Evolutionary conservation across 352 stramenopile species (phyloP), one percentile per base, ranked within the genome.

Genomic region (Pythium monospermum): DNA sequence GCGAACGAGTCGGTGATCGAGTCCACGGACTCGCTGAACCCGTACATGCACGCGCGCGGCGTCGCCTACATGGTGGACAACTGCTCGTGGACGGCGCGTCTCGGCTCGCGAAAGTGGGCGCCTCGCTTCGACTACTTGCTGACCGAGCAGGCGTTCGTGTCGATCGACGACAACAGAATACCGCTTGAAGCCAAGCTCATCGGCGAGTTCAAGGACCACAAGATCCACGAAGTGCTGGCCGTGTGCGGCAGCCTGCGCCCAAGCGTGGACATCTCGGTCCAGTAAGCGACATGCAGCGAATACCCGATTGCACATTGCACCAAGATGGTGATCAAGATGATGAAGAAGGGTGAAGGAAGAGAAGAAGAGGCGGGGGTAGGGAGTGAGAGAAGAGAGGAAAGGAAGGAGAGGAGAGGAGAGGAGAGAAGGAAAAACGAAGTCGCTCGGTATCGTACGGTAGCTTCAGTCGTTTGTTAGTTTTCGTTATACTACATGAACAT

Each of bases 51-150:
- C 81, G 97, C 97, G 49, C 86, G 94, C 46, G 95, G 96, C 32
- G 93, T 99, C 51, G 85, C 96, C 27, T 98, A 98, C 82, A 99
- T 99, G 96, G 96, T 99, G 50, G 96, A 99, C 80, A 99, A 99
- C 78, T 99, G 96, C 85, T 98, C 94, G n/a, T 98, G 96, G 64
- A 99, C 96, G 39, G 96, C 96, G 22, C 96, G 97, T 79, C 95
- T 98, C 28, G 96, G 96, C 64, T 98, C 90, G 37, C 80, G 96
- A 54, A 99, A 99, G 81, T 99, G 96, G 96, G 96, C 95, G 23
- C 96, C 96, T 51, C 85, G 95, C 66, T 99, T 99, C 71, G 95
- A 99, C 77, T 99, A 99, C 87, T 96, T 98, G 63, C 76, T 99
- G 54, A 97, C 97, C 50, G 95, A 99, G 72, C 83, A 98, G 64